A percentile compares a stretch with the other conserved stretches of the same genome.
Conservation (phyloP, 495 filamentous ascomycete genomes). For the Aspergillus ostianus region DNA sequence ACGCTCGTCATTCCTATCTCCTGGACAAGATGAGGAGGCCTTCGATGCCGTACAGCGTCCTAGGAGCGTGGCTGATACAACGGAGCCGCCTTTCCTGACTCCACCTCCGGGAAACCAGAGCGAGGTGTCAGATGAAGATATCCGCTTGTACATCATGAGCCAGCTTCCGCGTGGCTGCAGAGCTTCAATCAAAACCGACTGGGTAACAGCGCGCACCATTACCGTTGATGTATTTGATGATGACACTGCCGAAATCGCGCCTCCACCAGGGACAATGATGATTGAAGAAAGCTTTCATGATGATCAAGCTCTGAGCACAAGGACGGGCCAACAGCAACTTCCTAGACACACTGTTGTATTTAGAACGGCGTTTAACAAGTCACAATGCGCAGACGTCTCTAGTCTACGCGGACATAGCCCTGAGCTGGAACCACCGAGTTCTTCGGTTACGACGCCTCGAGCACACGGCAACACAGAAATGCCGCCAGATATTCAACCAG, state of each 20-base stretch:
- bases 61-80: constrained; percentile 22
- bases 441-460: neutral
- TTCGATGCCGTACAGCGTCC: constrained; percentile 50
- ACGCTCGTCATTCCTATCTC: constrained; percentile 39
- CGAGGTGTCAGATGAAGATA: constrained; percentile 43
- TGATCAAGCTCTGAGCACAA: constrained; percentile 25
- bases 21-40: constrained; percentile 38
- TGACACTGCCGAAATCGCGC: constrained; percentile 54
- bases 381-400: constrained; percentile 37
- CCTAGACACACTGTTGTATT: constrained; percentile 47
- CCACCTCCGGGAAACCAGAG: constrained; percentile 33
- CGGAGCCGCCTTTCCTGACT: constrained; percentile 25
- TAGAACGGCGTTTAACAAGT: constrained; percentile 44
- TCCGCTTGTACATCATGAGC: constrained; percentile 44
- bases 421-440: neutral
- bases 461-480: neutral
- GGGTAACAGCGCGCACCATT: constrained; percentile 65
- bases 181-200: constrained; percentile 64
- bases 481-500: neutral
- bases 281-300: constrained; percentile 55
- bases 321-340: constrained; percentile 17
- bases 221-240: constrained; percentile 70
- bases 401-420: neutral
- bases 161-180: constrained; percentile 45
- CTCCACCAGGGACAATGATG: constrained; percentile 66